phyloP scores from a whole-genome alignment of 2,329 filamentous ascomycete species.

The Leptodontidium sp. region DNA sequence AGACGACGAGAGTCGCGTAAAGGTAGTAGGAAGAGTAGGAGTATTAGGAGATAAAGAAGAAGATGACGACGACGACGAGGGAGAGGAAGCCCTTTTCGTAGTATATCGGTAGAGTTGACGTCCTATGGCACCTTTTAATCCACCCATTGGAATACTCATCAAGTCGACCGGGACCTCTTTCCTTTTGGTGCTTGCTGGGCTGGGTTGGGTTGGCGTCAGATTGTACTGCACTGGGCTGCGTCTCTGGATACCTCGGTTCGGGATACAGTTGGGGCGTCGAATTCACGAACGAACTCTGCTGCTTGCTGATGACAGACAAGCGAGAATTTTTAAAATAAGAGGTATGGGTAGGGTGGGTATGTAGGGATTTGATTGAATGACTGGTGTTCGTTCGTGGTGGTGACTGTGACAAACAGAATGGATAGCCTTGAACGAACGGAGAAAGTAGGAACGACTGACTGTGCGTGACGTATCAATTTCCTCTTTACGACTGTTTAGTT shows the following conservation, averaged over 20 bases:
- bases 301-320: neutral
- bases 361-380: neutral
- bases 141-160: constrained; percentile 4
- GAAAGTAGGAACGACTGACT: neutral
- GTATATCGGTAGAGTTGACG: constrained; percentile 6
- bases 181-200: neutral
- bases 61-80: neutral
- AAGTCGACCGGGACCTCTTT: neutral
- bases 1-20: constrained; percentile 17
- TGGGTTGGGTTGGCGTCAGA: too few species aligned
- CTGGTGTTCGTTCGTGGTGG: neutral
- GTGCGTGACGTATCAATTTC: constrained; percentile 12
- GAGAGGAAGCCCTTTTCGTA: neutral
- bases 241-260: constrained; percentile 10
- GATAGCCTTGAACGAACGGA: neutral
- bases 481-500: neutral
- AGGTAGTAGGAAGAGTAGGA: neutral
- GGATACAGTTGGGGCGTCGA: neutral
- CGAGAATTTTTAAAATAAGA: neutral
- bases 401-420: neutral
- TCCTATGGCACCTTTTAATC: neutral
- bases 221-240: neutral
- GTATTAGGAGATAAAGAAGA: neutral
- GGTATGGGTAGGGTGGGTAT: too few species aligned
- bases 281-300: neutral